These are phyloP conservation scores for Lumnitzera racemosa DNA, from an alignment of 345 rosid genomes.

Conservation along the genomic window DNA sequence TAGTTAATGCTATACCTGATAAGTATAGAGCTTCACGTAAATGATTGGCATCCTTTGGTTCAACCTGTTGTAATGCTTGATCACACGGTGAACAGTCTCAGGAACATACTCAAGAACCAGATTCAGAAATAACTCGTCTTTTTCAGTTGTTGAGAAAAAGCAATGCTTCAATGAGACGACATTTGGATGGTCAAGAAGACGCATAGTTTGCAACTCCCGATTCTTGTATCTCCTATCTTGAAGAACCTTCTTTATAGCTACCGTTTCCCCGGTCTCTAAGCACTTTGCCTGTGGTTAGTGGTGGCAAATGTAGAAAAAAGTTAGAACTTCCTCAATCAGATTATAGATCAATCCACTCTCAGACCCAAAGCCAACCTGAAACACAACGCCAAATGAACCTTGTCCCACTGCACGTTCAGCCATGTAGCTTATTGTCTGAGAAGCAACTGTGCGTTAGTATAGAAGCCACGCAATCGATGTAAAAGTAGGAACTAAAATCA, in stretches of 20 bases:
- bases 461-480: neutral
- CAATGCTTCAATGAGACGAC: conserved; percentile 88
- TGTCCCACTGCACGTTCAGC: conserved; percentile 98
- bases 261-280: conserved; percentile 93
- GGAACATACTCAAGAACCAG: conserved; percentile 96
- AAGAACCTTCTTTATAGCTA: conserved; percentile 94
- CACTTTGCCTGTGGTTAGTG: conserved; percentile 59
- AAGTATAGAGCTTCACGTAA: conserved; percentile 83
- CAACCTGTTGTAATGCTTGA: conserved; percentile 85
- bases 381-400: conserved; percentile 97
- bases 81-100: conserved; percentile 87
- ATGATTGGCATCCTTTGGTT: conserved; percentile 89
- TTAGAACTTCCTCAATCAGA: no score
- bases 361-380: conserved; percentile 44
- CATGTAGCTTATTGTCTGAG: conserved; percentile 94
- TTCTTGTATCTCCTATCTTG: conserved; percentile 98
- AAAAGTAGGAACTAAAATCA: neutral
- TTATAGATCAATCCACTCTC: no score
- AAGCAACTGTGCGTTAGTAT: conserved; percentile 4
- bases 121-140: conserved; percentile 93
- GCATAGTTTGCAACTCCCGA: conserved; percentile 97
- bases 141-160: conserved; percentile 93
- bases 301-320: no score
- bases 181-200: conserved; percentile 93
- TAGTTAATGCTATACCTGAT: conserved; percentile 49